Evolutionary conservation across 306 rosid species (phyloP).

Genomic region (Quercus mongolica): DNA sequence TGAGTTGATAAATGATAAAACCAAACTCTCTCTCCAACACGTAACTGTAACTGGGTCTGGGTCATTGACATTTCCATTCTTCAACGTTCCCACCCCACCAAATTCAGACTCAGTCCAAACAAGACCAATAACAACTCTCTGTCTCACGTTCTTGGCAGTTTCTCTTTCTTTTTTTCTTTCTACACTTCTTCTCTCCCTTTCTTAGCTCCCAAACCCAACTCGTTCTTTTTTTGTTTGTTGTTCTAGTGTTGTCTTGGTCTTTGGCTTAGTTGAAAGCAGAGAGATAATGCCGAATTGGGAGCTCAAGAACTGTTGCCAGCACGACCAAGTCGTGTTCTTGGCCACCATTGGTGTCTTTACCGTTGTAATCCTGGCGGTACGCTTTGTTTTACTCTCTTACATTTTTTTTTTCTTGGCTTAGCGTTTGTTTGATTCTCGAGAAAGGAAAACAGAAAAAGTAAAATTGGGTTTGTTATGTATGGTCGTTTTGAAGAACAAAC

Average conservation of each 20-base stretch:
- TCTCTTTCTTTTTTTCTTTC: neutral
- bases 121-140: no score
- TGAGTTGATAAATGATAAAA: no score
- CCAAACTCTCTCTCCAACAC: no score
- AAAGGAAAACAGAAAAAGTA: neutral
- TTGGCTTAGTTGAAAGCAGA: neutral
- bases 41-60: no score
- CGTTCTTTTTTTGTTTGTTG: neutral
- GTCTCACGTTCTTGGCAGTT: neutral
- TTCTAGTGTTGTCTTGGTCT: neutral
- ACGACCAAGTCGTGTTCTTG: slow-evolving; percentile 67
- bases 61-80: no score
- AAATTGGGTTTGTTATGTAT: neutral
- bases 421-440: neutral
- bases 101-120: no score
- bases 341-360: slow-evolving; percentile 61
- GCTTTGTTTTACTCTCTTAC: neutral
- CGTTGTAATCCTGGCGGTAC: slow-evolving; percentile 70
- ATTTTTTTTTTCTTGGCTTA: neutral
- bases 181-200: neutral
- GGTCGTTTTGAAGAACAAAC: neutral
- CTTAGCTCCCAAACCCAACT: neutral
- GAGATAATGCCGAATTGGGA: slow-evolving; percentile 77
- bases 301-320: slow-evolving; percentile 72
- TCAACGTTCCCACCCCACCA: no score